phyloP scores from a whole-genome alignment of 1,284 basidiomycete species.

The Farysia itapuensis region DNA sequence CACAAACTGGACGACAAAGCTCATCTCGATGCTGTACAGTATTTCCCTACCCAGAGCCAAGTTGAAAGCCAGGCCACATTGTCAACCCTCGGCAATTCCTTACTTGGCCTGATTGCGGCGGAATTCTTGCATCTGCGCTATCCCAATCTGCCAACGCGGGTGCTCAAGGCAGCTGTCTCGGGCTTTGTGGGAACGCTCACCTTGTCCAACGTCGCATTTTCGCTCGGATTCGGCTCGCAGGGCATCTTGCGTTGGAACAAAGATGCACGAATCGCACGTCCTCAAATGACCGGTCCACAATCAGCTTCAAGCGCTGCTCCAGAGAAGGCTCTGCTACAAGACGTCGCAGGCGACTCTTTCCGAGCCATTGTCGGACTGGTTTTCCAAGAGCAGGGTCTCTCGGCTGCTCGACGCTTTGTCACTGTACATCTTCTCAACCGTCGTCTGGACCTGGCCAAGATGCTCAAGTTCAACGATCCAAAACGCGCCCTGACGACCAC shows the following conservation, averaged over 20 bases:
- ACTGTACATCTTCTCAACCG: conserved; percentile 41
- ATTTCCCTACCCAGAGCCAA: conserved; percentile 1
- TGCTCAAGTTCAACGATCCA: conserved; percentile 76
- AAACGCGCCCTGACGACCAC: conserved; percentile 58
- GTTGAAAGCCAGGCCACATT: conserved; percentile 74
- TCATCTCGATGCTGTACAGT: conserved; percentile 20
- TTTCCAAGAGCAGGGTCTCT: conserved; percentile 62
- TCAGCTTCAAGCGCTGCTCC: too few relatives aligned
- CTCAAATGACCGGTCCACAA: neutral
- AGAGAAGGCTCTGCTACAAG: conserved; percentile 44
- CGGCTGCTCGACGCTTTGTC: conserved; percentile 35
- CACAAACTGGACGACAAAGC: neutral
- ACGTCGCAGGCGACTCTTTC: conserved; percentile 61
- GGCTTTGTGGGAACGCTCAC: conserved; percentile 84
- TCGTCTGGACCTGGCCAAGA: conserved; percentile 67
- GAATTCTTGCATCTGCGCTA: conserved; percentile 82
- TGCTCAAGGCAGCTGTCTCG: conserved; percentile 84
- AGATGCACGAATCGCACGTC: conserved; percentile 61
- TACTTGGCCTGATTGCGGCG: conserved; percentile 85
- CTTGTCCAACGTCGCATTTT: conserved; percentile 77
- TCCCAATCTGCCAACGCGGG: conserved; percentile 86
- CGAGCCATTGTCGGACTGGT: conserved; percentile 65
- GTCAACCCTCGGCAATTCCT: conserved; percentile 78
- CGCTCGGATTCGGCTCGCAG: conserved; percentile 59
- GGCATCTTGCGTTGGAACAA: conserved; percentile 61